A percentile compares a stretch with the other conserved stretches of the same genome.
phyloP scores from a whole-genome alignment of 805 yeast species.

The Blastobotrys muscicola region DNA sequence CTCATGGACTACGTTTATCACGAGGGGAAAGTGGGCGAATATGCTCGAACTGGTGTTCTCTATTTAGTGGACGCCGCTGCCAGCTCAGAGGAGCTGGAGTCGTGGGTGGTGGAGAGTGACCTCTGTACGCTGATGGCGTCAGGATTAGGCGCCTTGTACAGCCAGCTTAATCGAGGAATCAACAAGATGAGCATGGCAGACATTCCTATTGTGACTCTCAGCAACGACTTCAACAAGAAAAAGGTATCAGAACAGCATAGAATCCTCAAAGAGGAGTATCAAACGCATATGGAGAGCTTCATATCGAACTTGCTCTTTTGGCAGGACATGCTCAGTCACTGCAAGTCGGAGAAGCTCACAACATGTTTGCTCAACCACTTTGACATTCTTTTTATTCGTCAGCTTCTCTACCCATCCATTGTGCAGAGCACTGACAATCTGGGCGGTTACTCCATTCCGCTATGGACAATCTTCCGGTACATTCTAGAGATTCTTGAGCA shows the following conservation, averaged over 20 bases:
- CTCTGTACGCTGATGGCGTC: constrained; percentile 24
- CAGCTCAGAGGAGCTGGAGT: constrained; percentile 13
- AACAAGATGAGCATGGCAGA: not conserved
- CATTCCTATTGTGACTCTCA: constrained; percentile 4
- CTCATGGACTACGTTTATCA: constrained; percentile 20
- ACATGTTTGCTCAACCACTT: constrained; percentile 17
- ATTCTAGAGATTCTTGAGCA: constrained; percentile 19
- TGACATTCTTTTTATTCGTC: constrained; percentile 20
- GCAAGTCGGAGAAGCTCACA: constrained; percentile 12
- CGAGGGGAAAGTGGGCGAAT: constrained; percentile 22
- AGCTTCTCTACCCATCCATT: constrained; percentile 22
- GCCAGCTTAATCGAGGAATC: constrained; percentile 8
- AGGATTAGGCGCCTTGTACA: constrained; percentile 23
- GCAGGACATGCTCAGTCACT: constrained; percentile 21
- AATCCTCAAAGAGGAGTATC: too few species aligned
- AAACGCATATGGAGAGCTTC: constrained; percentile 14
- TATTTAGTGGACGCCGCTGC: constrained; percentile 19
- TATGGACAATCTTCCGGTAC: constrained; percentile 17
- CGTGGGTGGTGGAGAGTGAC: constrained; percentile 21
- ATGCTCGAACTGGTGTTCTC: constrained; percentile 21
- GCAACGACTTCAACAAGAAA: not conserved
- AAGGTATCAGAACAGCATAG: too few species aligned
- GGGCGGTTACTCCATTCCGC: constrained; percentile 15
- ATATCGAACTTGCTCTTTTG: constrained; percentile 21
- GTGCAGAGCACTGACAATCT: constrained; percentile 15